These are phyloP conservation scores for Fusarium papillatum DNA, from an alignment of 2,329 filamentous ascomycete genomes.

Conservation along the genomic window DNA sequence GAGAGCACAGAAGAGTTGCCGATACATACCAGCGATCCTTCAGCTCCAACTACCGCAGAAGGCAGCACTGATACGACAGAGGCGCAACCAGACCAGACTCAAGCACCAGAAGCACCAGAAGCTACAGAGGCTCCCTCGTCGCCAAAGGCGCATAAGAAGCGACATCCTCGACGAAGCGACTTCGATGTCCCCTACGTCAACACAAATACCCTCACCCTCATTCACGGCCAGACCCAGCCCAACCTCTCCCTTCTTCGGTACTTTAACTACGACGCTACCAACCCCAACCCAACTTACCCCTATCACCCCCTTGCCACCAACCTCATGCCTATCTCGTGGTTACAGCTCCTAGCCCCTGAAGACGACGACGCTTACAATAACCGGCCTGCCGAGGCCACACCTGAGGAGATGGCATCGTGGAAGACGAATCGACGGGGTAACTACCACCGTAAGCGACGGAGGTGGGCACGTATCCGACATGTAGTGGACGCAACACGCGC, in stretches of 20 bases:
- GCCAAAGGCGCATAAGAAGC: conserved; percentile 38
- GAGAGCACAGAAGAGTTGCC: conserved; percentile 7
- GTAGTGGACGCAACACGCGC: conserved; percentile 81
- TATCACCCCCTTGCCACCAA: conserved; percentile 86
- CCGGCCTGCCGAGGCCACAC: conserved; percentile 70
- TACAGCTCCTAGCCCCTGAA: conserved; percentile 86
- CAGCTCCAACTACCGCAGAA: conserved; percentile 2
- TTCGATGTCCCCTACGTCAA: conserved; percentile 75
- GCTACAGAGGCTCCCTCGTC: conserved; percentile 7
- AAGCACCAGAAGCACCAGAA: conserved; percentile 23
- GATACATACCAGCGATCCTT: conserved; percentile 12
- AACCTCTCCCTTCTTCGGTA: conserved; percentile 91
- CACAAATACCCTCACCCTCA: conserved; percentile 83
- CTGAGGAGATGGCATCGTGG: conserved; percentile 75
- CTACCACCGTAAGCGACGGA: conserved; percentile 89
- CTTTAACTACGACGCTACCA: conserved; percentile 85
- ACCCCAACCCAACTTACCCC: conserved; percentile 67
- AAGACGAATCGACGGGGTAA: conserved; percentile 87
- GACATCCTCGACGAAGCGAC: conserved; percentile 56
- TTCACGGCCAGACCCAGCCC: conserved; percentile 87
- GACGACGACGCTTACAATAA: conserved; percentile 81
- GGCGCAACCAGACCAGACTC: conserved; percentile 14
- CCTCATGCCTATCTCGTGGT: conserved; percentile 89
- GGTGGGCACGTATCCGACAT: conserved; percentile 80
- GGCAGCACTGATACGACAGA: conserved; percentile 2